Evolutionary conservation across 1,284 basidiomycete species (phyloP).

Genomic region (Cryptococcus jaspeensis): DNA sequence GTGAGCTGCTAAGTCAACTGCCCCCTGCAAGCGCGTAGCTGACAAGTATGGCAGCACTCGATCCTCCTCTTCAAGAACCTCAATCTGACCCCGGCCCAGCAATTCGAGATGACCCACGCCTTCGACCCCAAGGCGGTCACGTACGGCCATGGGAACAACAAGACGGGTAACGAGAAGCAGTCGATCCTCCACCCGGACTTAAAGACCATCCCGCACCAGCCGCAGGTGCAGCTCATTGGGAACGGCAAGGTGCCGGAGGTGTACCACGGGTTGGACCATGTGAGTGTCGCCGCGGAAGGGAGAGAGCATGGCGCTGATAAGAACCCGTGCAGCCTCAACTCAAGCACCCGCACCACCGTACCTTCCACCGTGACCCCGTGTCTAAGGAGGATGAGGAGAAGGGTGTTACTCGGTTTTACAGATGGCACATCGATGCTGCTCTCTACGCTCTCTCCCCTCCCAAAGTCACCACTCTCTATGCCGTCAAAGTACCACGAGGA

Average conservation of each 20-base stretch:
- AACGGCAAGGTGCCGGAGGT: conserved; percentile 66
- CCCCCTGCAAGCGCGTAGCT: neutral
- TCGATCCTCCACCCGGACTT: conserved; percentile 80
- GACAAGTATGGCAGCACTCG: conserved; percentile 58
- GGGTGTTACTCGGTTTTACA: conserved; percentile 79
- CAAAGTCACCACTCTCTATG: conserved; percentile 84
- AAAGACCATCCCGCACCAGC: conserved; percentile 79
- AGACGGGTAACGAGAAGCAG: conserved; percentile 66
- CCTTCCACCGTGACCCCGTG: conserved; percentile 83
- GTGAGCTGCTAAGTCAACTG: conserved; percentile 42
- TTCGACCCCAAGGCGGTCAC: conserved; percentile 70
- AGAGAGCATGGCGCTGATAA: neutral
- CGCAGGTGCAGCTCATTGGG: conserved; percentile 83
- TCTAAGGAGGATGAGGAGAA: conserved; percentile 71
- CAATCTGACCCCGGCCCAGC: conserved; percentile 72
- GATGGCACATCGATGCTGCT: conserved; percentile 92
- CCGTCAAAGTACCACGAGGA: conserved; percentile 70
- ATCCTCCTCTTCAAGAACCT: conserved; percentile 71
- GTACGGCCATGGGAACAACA: conserved; percentile 82
- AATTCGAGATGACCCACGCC: conserved; percentile 75
- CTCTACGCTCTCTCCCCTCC: conserved; percentile 84
- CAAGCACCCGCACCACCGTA: conserved; percentile 78
- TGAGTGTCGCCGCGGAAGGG: conserved; percentile 33
- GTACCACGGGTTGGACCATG: conserved; percentile 72
- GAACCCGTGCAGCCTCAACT: conserved; percentile 46